Conservation (phyloP, 768 basidiomycete genomes). For the Cubamyces sp. region DNA sequence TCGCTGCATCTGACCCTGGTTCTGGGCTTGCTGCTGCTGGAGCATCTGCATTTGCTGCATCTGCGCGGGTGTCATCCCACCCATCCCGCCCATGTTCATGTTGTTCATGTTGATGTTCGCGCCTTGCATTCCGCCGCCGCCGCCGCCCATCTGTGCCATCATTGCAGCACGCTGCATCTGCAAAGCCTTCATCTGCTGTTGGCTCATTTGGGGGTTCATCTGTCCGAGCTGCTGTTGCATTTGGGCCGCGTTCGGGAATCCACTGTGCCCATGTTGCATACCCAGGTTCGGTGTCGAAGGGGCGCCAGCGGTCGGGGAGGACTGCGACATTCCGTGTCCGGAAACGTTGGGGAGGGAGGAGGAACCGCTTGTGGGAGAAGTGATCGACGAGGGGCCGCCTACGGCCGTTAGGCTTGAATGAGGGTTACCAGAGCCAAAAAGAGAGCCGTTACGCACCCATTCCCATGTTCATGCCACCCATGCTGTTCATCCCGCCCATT, state of each 20-base stretch:
- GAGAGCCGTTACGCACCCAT: conserved; percentile 7
- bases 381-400: conserved; percentile 6
- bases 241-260: conserved; percentile 22
- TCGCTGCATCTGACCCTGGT: conserved; percentile 14
- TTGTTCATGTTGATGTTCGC: conserved; percentile 20
- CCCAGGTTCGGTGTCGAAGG: conserved; percentile 14
- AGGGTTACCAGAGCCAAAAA: background rate
- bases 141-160: conserved; percentile 18
- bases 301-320: conserved; percentile 2
- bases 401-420: background rate
- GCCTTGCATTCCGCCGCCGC: conserved; percentile 26
- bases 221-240: conserved; percentile 37
- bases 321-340: conserved; percentile 10
- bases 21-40: conserved; percentile 17
- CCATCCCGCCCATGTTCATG: conserved; percentile 9
- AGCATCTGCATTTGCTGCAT: conserved; percentile 33
- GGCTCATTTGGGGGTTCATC: conserved; percentile 35
- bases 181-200: conserved; percentile 26
- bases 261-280: conserved; percentile 9
- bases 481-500: conserved; percentile 27
- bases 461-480: conserved; percentile 20
- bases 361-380: conserved; percentile 17
- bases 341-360: conserved; percentile 17
- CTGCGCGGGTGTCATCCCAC: conserved; percentile 27
- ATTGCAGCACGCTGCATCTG: conserved; percentile 35